Evolutionary conservation across 106 monocot species (phyloP), one percentile per base, ranked within the genome.

Genomic region (Acorus calamus): DNA sequence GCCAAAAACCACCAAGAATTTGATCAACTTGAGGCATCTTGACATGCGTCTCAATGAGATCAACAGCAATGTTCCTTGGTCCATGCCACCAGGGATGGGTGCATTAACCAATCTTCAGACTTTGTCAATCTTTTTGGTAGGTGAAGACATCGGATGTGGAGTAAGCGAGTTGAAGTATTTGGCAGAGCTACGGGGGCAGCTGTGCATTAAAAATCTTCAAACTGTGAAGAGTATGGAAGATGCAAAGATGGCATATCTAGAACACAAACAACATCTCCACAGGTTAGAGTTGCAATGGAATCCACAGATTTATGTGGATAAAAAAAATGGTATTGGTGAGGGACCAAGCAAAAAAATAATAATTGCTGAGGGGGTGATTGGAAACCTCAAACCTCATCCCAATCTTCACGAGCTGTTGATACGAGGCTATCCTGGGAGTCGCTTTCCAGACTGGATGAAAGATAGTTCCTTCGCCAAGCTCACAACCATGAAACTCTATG

Each of bases 371-470:
- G 11, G 41, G 44, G 50, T 74, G 8, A 56, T 74, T 53, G 49
- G 66, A 47, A 66, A 50, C 12, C 66, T 66, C 42, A 8, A 52
- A 50, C 73, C 73, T 10, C 55, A 65, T 51, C 57, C 10, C 9
- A 65, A 56, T 51, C 49, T 74, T 11, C 28, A 5, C 28, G 78
- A 78, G 45, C 58, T 82, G 4, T 9, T 14, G 6, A 67, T 82
- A 62, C 12, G 43, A 4, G 78, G 78, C 8, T 82, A 70, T 46
- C 4, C 6, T 7, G 79, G 69, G 6, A 14, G n/a, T 5, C 7
- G 8, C 5, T 62, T 76, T 52, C 53, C 76, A 50, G 46, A 4
- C 5, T 83, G 83, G 79, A 42, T 83, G 6, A 75, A 69, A 7
- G 49, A 62, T 50, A 4, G 55, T 13, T 13, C 44, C 42, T 83